Conservation (phyloP, 768 basidiomycete genomes). For the Boletus reticulatus region DNA sequence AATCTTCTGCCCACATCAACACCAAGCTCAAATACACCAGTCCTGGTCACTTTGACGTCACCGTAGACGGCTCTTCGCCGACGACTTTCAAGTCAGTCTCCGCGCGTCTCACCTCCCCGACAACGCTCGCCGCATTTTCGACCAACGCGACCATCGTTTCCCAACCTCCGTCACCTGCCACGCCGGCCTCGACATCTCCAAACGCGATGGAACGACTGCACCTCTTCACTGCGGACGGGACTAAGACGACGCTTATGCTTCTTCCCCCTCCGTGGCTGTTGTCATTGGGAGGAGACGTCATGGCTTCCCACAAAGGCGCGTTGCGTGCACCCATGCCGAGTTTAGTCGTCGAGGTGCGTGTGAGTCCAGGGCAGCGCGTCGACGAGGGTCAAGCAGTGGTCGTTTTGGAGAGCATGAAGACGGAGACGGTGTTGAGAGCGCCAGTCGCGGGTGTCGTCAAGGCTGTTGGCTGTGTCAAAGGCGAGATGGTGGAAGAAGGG, state of each 20-base stretch:
- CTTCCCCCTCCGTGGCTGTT: conserved; percentile 71
- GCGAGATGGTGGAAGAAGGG: conserved; percentile 92
- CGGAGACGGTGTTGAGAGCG: conserved; percentile 84
- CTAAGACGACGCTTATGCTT: conserved; percentile 63
- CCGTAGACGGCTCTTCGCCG: conserved; percentile 34
- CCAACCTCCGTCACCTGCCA: conserved; percentile 53
- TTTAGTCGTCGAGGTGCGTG: conserved; percentile 84
- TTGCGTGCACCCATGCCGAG: conserved; percentile 91
- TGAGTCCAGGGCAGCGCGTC: conserved; percentile 72
- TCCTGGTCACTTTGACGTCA: conserved; percentile 52
- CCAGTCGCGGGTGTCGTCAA: conserved; percentile 66
- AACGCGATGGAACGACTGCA: conserved; percentile 74
- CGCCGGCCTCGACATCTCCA: conserved; percentile 53
- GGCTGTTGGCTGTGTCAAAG: conserved; percentile 72
- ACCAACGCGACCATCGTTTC: conserved; percentile 70
- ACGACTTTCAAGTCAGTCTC: conserved; percentile 48
- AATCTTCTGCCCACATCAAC: conserved; percentile 34
- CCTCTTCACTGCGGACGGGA: conserved; percentile 57
- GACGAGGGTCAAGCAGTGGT: conserved; percentile 80
- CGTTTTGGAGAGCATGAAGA: conserved; percentile 97
- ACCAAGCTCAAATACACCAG: conserved; percentile 43
- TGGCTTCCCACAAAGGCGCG: conserved; percentile 57
- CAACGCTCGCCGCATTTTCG: conserved; percentile 50
- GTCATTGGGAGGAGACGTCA: conserved; percentile 59
- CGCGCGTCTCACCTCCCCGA: conserved; percentile 53